Percentiles rank a stretch among this genome's conserved stretches.
Evolutionary conservation across 2,329 filamentous ascomycete genomes (phyloP).

Genomic region (Cladosporium sp.): DNA sequence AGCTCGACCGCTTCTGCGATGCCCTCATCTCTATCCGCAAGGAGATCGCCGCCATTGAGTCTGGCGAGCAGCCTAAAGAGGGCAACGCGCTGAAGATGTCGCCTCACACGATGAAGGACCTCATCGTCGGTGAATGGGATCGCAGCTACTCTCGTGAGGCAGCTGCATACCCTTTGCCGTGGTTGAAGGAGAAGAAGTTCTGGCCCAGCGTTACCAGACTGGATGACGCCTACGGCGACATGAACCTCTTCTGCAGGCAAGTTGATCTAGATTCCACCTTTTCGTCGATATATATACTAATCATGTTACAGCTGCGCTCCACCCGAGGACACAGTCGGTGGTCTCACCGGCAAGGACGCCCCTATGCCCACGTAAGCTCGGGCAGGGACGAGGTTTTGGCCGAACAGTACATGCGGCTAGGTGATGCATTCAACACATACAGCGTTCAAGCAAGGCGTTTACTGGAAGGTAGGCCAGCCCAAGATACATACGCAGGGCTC

Average conservation of each 20-base stretch:
- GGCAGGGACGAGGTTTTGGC: neutral
- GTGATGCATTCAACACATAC: slow-evolving; percentile 13
- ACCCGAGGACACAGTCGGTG: slow-evolving; percentile 55
- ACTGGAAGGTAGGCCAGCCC: neutral
- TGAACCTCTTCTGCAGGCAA: slow-evolving; percentile 84
- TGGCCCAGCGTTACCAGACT: slow-evolving; percentile 86
- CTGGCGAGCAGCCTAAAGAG: slow-evolving; percentile 68
- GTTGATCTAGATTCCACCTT: neutral
- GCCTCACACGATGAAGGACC: slow-evolving; percentile 78
- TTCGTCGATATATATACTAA: neutral
- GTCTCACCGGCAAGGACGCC: slow-evolving; percentile 30
- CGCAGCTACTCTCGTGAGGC: slow-evolving; percentile 75
- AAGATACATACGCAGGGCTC: neutral
- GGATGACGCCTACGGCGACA: slow-evolving; percentile 85
- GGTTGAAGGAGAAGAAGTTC: slow-evolving; percentile 92
- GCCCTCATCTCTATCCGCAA: slow-evolving; percentile 79
- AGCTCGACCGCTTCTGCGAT: slow-evolving; percentile 90
- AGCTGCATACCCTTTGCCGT: slow-evolving; percentile 81
- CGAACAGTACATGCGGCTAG: neutral
- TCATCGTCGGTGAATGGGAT: slow-evolving; percentile 74
- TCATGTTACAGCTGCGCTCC: slow-evolving; percentile 59
- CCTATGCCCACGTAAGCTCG: slow-evolving; percentile 25
- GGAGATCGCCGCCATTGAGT: slow-evolving; percentile 81
- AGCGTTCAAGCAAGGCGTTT: slow-evolving; percentile 17
- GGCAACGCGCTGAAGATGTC: slow-evolving; percentile 85